Conservation (phyloP, 1,284 basidiomycete species). For the Malassezia globosa region DNA sequence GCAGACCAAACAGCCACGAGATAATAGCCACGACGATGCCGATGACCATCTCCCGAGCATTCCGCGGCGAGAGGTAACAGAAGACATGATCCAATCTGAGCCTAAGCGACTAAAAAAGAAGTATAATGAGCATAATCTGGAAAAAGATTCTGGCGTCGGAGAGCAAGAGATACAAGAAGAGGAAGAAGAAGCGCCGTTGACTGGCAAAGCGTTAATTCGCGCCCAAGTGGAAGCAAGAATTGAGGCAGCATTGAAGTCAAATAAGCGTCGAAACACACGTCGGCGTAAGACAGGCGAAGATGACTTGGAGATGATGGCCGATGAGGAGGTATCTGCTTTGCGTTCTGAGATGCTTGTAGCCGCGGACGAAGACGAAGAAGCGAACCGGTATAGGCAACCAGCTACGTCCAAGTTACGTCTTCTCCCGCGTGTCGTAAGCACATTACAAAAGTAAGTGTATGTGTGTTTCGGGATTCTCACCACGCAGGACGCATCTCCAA, state of each 20-base stretch:
- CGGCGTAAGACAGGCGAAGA: constrained; percentile 60
- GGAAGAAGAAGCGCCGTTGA: neutral
- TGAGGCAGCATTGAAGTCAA: constrained; percentile 71
- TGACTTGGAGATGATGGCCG: constrained; percentile 70
- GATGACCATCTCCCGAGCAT: constrained; percentile 6
- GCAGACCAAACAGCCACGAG: neutral
- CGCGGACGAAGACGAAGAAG: constrained; percentile 69
- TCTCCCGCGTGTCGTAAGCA: constrained; percentile 78
- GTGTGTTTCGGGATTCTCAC: constrained; percentile 54
- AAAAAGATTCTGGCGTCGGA: constrained; percentile 1
- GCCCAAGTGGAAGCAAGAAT: constrained; percentile 59
- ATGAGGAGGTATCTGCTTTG: constrained; percentile 76
- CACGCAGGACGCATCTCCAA: constrained; percentile 61
- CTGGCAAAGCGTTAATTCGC: constrained; percentile 6
- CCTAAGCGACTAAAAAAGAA: constrained; percentile 10
- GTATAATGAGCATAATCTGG: neutral
- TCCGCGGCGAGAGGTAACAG: constrained; percentile 11
- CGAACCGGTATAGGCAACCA: constrained; percentile 70
- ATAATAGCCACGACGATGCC: neutral
- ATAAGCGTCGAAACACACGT: constrained; percentile 59
- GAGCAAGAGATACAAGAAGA: neutral
- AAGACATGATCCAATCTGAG: neutral
- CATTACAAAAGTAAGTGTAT: constrained; percentile 71
- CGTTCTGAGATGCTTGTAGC: constrained; percentile 76
- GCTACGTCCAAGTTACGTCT: constrained; percentile 75